Conservation (phyloP, 371 early-diverging fungal genomes). For the Mucor indicus region DNA sequence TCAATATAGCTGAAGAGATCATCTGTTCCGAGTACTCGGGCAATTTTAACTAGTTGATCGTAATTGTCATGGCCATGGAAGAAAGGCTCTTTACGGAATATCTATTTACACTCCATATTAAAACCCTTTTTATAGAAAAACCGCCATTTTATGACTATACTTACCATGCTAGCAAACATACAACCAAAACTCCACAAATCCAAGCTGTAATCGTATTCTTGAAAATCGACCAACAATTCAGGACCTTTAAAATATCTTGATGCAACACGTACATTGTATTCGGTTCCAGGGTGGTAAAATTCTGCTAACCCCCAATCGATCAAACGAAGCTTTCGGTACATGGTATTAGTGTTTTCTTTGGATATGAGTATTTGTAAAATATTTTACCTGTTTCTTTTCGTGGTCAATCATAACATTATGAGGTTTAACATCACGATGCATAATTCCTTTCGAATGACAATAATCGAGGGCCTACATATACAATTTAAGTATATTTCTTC, state of each 20-base stretch:
- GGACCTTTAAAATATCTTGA: conserved; percentile 99
- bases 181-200: conserved; percentile 99
- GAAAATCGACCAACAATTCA: conserved; percentile 97
- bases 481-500: too few species aligned
- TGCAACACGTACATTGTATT: conserved; percentile 98
- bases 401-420: conserved; percentile 99
- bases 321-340: conserved; percentile 69
- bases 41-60: conserved; percentile 98
- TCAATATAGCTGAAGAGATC: conserved; percentile 89
- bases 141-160: too few species aligned
- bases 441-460: conserved; percentile 98
- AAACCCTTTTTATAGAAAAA: too few species aligned
- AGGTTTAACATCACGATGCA: conserved; percentile 99
- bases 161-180: conserved; percentile 94
- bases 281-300: conserved; percentile 95
- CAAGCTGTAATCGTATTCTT: conserved; percentile 96
- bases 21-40: conserved; percentile 93
- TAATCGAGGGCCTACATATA: conserved; percentile 97
- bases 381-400: conserved; percentile 78
- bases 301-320: conserved; percentile 99
- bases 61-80: conserved; percentile 99
- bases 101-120: conserved; percentile 33
- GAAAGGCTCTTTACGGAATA: conserved; percentile 98
- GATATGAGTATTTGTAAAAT: not conserved
- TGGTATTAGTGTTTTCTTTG: not conserved